phyloP scores from a whole-genome alignment of 2,329 filamentous ascomycete genomes.

The Hawksworthiomyces lignivorus region DNA sequence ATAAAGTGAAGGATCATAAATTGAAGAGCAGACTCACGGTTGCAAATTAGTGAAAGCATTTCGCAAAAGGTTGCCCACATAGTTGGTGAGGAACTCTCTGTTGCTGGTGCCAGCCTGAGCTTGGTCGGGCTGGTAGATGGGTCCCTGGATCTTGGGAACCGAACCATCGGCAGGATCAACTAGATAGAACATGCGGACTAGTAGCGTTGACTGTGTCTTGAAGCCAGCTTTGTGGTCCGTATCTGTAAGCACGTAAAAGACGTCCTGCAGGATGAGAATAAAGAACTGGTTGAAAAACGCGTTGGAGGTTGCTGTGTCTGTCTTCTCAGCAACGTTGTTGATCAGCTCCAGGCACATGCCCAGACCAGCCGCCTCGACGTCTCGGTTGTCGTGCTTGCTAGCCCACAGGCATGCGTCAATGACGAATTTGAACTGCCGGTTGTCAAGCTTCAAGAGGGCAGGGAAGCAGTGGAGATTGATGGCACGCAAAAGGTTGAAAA shows the following conservation, averaged over 20 bases:
- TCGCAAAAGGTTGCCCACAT: slow-evolving; percentile 75
- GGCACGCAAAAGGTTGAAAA: slow-evolving; percentile 91
- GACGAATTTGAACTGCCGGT: slow-evolving; percentile 96
- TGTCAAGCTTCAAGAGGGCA: slow-evolving; percentile 85
- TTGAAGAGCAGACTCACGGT: slow-evolving; percentile 53
- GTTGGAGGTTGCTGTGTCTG: slow-evolving; percentile 76
- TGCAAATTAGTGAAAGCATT: slow-evolving; percentile 93
- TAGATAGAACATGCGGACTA: slow-evolving; percentile 95
- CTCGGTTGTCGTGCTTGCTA: slow-evolving; percentile 99
- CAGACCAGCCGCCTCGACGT: slow-evolving; percentile 91
- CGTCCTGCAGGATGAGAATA: slow-evolving; percentile 88
- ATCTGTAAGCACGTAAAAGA: slow-evolving; percentile 96
- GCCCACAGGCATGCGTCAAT: slow-evolving; percentile 99
- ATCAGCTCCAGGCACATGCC: slow-evolving; percentile 98
- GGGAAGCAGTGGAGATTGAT: slow-evolving; percentile 98
- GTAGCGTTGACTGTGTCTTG: slow-evolving; percentile 90
- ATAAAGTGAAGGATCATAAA: no score
- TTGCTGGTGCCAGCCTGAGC: slow-evolving; percentile 78
- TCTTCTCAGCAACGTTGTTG: slow-evolving; percentile 92
- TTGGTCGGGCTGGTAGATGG: slow-evolving; percentile 80
- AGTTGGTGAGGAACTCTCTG: slow-evolving; percentile 81
- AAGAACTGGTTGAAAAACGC: slow-evolving; percentile 99
- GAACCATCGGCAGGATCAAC: slow-evolving; percentile 63
- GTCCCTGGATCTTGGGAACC: slow-evolving; percentile 80
- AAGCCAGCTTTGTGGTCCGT: slow-evolving; percentile 98